phyloP scores from a whole-genome alignment of 2,329 filamentous ascomycete species.

The Neonectria faginata region DNA sequence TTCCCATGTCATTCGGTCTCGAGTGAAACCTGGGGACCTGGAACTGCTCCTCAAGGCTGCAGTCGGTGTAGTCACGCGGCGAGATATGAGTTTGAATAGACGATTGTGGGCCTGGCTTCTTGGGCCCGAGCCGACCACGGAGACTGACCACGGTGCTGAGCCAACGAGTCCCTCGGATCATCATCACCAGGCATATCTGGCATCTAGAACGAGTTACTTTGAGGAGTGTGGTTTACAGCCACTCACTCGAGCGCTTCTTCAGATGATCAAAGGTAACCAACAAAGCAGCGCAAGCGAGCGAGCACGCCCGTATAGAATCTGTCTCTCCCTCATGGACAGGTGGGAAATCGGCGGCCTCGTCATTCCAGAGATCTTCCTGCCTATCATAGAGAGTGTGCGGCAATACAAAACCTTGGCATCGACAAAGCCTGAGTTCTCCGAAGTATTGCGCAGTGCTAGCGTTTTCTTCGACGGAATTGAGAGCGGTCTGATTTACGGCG shows the following conservation, averaged over 20 bases:
- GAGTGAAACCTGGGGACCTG: conserved; percentile 79
- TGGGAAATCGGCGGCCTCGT: conserved; percentile 96
- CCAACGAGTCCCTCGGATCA: conserved; percentile 58
- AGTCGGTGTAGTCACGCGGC: conserved; percentile 84
- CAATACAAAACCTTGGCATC: conserved; percentile 75
- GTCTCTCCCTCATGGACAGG: conserved; percentile 95
- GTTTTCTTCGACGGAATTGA: conserved; percentile 98
- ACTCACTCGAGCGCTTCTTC: conserved; percentile 78
- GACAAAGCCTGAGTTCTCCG: conserved; percentile 78
- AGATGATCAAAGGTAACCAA: conserved; percentile 72
- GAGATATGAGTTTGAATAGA: conserved; percentile 97
- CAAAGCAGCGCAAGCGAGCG: conserved; percentile 65
- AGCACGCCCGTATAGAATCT: conserved; percentile 89
- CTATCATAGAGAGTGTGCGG: conserved; percentile 83
- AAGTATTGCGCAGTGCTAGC: conserved; percentile 92
- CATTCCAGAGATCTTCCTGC: conserved; percentile 88
- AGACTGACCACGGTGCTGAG: conserved; percentile 61
- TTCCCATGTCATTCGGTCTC: conserved; percentile 81
- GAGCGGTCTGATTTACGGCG: conserved; percentile 90
- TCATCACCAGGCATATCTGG: conserved; percentile 58
- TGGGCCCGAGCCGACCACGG: conserved; percentile 74
- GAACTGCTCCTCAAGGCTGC: conserved; percentile 86
- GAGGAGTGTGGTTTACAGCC: conserved; percentile 80
- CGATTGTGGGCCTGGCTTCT: conserved; percentile 97
- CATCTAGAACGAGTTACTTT: conserved; percentile 82